phyloP scores from a whole-genome alignment of 2,329 filamentous ascomycete species.

The Sporothrix inflata region DNA sequence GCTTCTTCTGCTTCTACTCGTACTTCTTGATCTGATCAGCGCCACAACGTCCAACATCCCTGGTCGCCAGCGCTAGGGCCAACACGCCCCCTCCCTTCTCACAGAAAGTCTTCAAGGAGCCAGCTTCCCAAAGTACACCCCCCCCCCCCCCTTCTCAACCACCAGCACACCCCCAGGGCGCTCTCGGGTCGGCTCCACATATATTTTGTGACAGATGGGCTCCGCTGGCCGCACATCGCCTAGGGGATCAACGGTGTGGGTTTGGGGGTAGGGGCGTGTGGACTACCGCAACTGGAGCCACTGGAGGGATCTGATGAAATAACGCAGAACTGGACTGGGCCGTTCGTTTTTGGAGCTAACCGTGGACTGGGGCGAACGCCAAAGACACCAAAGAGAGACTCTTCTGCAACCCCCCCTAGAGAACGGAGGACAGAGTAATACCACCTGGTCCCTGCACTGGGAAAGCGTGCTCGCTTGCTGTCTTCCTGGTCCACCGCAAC shows the following conservation, averaged over 20 bases:
- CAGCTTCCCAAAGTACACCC: conserved; percentile 10
- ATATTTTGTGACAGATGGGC: conserved; percentile 59
- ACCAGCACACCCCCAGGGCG: conserved; percentile 7
- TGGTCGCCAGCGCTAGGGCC: conserved; percentile 27
- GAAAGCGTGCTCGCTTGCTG: conserved; percentile 3
- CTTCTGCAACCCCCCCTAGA: too few species aligned
- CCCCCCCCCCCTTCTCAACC: conserved; percentile 21
- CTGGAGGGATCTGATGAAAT: conserved; percentile 30
- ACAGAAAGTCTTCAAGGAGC: conserved; percentile 9
- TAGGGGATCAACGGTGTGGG: conserved; percentile 51
- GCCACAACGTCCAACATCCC: conserved; percentile 36
- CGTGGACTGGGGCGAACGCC: too few species aligned
- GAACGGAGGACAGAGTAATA: neutral
- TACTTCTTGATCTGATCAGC: conserved; percentile 38
- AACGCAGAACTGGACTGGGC: conserved; percentile 25
- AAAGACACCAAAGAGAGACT: conserved; percentile 1
- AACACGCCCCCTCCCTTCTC: neutral
- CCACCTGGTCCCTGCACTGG: conserved; percentile 10
- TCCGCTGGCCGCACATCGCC: conserved; percentile 46
- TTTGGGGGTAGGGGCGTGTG: conserved; percentile 17
- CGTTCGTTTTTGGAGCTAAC: too few species aligned
- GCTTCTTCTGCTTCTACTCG: neutral
- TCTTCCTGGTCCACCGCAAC: conserved; percentile 1
- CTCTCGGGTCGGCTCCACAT: conserved; percentile 50
- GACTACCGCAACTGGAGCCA: conserved; percentile 17